Base-by-base conservation (phyloP, 2,329 filamentous ascomycete species). In the Penicillium sp. region DNA sequence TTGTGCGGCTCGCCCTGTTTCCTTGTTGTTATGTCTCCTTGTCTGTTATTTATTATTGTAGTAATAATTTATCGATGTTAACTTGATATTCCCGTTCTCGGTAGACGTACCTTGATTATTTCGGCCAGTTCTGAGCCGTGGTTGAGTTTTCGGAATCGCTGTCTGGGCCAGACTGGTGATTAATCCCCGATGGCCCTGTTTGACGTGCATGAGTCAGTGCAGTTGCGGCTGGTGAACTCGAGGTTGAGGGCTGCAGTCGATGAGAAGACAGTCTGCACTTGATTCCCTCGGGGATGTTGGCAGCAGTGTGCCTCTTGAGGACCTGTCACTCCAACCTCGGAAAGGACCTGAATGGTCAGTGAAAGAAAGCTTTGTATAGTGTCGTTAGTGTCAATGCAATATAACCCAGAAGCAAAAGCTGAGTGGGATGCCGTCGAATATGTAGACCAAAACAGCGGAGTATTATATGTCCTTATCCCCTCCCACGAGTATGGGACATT, bases 1-100 rank as follows among this genome's bases (percentile, higher is more conserved):
- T 28, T 39, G 28, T 48, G 25, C 39, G 7, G 3, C 9, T 25
- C 16, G 14, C 22, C 30, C 20, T 30, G 10, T 49, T 44, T 44
- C 40, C 31, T 49, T 39, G 30, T 44, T 49, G 40, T 49, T 44
- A 43, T 42, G 40, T 49, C 46, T 49, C 46, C 31, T 49, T 44
- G 28, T 31, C 43, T 49, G 46, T 49, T 16, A 24, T 38, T 44
- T 7, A 33, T 16, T 39, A 43, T 24, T 43, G 43, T 43, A 25
- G 33, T 49, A 44, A 44, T 49, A 49, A 49, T 49, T 18, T 16
- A 44, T 25, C 22, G 8, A 44, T 27, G 40, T 49, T 44, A 44
- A 24, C 38, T 39, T 38, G 14, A 44, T 49, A 24, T 11, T 13
- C 10, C 7, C 36, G 14, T 49, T 36, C 18, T 28, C 20, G n/a